Conservation (phyloP, 371 early-diverging fungal species). For the Mortierella polycephala region DNA sequence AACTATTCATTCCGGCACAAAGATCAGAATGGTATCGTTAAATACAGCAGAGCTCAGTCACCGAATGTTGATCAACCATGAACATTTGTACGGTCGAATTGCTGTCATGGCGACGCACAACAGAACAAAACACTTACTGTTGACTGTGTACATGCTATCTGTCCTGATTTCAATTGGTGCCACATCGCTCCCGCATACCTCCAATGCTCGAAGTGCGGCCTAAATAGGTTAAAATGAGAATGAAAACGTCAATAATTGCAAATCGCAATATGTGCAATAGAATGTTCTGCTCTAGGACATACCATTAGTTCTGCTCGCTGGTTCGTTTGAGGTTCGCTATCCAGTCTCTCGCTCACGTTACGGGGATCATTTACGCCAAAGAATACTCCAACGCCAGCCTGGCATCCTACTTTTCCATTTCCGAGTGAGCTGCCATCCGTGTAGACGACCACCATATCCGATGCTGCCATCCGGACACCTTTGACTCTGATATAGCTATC, state of each 20-base stretch:
- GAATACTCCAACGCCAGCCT: slow-evolving; percentile 88
- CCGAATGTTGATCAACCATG: neutral
- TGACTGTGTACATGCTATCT: slow-evolving; percentile 77
- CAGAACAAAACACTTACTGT: slow-evolving; percentile 53
- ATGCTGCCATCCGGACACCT: slow-evolving; percentile 20
- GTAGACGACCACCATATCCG: slow-evolving; percentile 62
- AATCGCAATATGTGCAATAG: neutral
- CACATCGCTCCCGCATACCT: slow-evolving; percentile 54
- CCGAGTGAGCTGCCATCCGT: slow-evolving; percentile 83
- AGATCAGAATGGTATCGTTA: slow-evolving; percentile 2
- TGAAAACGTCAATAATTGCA: neutral
- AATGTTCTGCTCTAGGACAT: neutral
- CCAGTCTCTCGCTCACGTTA: slow-evolving; percentile 76
- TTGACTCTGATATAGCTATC: slow-evolving; percentile 15
- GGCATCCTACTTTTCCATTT: slow-evolving; percentile 72
- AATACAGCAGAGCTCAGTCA: neutral
- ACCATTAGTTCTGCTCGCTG: slow-evolving; percentile 87
- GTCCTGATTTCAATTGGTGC: slow-evolving; percentile 66
- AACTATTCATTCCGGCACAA: slow-evolving; percentile 43
- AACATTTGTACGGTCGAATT: neutral
- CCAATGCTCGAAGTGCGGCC: slow-evolving; percentile 78
- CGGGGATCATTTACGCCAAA: slow-evolving; percentile 80
- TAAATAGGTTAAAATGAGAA: slow-evolving; percentile 16
- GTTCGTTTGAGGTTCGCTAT: slow-evolving; percentile 78
- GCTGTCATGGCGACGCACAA: neutral